phyloP scores from a whole-genome alignment of 1,284 basidiomycete genomes.

The Boletus semigastroideus region DNA sequence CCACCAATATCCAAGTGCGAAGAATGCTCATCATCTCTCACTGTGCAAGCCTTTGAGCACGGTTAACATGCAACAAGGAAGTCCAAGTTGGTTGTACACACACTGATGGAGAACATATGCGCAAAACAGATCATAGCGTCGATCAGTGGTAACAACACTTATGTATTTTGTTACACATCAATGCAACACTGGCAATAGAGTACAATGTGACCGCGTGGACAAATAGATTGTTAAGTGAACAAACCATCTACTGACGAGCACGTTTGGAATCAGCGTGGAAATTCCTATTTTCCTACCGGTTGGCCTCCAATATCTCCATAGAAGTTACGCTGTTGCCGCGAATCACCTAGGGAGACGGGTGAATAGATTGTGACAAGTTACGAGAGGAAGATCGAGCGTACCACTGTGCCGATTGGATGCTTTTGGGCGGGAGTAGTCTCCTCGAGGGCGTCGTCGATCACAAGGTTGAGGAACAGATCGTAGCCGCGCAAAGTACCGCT shows the following conservation, averaged over 20 bases:
- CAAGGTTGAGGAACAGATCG: slow-evolving; percentile 98
- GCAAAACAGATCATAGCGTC: slow-evolving; percentile 3
- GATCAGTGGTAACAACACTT: neutral
- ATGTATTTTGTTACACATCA: neutral
- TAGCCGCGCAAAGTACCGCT: slow-evolving; percentile 96
- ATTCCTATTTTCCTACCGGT: slow-evolving; percentile 36
- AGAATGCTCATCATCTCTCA: too few species aligned
- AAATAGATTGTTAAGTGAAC: slow-evolving; percentile 2
- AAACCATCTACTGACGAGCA: slow-evolving; percentile 10
- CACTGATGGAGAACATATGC: neutral
- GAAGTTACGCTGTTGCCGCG: slow-evolving; percentile 93
- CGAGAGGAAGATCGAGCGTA: slow-evolving; percentile 43
- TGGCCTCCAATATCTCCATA: slow-evolving; percentile 80
- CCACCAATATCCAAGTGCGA: too few species aligned
- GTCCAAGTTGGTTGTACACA: neutral
- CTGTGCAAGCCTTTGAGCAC: too few species aligned
- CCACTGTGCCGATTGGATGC: slow-evolving; percentile 86
- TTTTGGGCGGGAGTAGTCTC: slow-evolving; percentile 90
- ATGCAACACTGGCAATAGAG: neutral
- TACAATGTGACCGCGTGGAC: slow-evolving; percentile 2
- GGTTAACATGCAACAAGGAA: too few species aligned
- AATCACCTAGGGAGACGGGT: slow-evolving; percentile 65
- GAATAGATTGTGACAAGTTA: slow-evolving; percentile 5
- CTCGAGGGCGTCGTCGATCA: slow-evolving; percentile 94
- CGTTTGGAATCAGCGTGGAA: slow-evolving; percentile 1